phyloP scores from a whole-genome alignment of 352 stramenopile genomes.

The Phytophthora nicotianae region DNA sequence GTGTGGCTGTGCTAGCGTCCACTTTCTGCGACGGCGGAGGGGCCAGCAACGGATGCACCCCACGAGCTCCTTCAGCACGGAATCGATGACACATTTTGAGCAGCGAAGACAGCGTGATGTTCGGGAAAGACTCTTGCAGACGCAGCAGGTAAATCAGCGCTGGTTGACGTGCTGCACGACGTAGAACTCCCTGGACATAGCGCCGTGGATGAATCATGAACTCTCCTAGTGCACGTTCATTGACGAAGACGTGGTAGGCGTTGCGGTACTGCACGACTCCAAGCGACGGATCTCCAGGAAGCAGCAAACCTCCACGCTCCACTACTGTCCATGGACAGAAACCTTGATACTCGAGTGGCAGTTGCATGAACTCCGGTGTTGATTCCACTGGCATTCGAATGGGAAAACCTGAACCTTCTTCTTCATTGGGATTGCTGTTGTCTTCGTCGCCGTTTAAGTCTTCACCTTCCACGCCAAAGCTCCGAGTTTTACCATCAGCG shows the following conservation, averaged over 20 bases:
- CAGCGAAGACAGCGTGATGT: slow-evolving; percentile 71
- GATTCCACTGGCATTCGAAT: slow-evolving; percentile 91
- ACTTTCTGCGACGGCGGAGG: slow-evolving; percentile 63
- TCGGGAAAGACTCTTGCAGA: slow-evolving; percentile 87
- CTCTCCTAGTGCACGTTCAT: slow-evolving; percentile 83
- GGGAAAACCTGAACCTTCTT: slow-evolving; percentile 55
- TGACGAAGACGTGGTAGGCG: slow-evolving; percentile 93
- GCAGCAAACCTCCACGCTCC: slow-evolving; percentile 84
- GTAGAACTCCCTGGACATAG: slow-evolving; percentile 79
- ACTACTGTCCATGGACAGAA: slow-evolving; percentile 94
- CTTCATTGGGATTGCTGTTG: slow-evolving; percentile 41
- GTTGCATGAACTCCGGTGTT: slow-evolving; percentile 94
- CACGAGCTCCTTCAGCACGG: slow-evolving; percentile 35
- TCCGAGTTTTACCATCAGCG: slow-evolving; percentile 19
- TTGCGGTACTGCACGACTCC: slow-evolving; percentile 92
- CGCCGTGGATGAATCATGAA: slow-evolving; percentile 90
- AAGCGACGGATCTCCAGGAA: slow-evolving; percentile 91
- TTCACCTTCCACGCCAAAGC: slow-evolving; percentile 19
- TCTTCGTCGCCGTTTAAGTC: slow-evolving; percentile 42
- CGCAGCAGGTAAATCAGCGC: slow-evolving; percentile 93
- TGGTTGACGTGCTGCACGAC: slow-evolving; percentile 71
- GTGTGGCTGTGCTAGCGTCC: slow-evolving; percentile 90
- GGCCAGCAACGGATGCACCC: slow-evolving; percentile 68
- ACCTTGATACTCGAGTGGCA: slow-evolving; percentile 93
- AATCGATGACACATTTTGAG: slow-evolving; percentile 67